Conservation (phyloP, 192 early-diverging fungal genomes). For the Phycomyces blakesleeanus region DNA sequence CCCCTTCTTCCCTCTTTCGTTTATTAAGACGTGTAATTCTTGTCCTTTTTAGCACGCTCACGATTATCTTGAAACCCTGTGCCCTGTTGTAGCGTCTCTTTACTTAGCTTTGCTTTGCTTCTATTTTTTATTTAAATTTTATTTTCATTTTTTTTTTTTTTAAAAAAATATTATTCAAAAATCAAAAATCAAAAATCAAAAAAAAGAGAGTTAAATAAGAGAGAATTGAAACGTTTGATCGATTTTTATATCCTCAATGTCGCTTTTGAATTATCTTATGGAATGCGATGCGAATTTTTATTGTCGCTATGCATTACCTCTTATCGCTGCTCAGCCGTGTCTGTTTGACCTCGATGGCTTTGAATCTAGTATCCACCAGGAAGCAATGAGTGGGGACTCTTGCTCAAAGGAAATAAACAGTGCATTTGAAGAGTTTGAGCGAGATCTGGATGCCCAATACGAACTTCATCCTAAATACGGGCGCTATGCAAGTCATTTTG, state of each 20-base stretch:
- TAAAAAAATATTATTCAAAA: no score
- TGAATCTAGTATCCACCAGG: neutral
- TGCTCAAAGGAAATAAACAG: neutral
- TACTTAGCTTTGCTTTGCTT: no score
- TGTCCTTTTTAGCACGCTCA: neutral
- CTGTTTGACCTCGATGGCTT: constrained; percentile 25
- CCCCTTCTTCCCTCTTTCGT: constrained; percentile 1
- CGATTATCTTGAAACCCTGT: constrained; percentile 1
- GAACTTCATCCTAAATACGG: constrained; percentile 27
- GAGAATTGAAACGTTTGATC: neutral
- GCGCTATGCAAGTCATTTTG: constrained; percentile 20
- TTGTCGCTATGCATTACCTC: constrained; percentile 23
- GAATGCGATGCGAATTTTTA: constrained; percentile 24
- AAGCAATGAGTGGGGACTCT: neutral
- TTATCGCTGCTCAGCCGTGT: constrained; percentile 15
- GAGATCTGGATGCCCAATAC: constrained; percentile 22
- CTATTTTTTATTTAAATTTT: no score
- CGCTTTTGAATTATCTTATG: constrained; percentile 15
- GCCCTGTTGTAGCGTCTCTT: neutral
- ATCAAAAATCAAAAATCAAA: neutral
- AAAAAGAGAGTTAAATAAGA: neutral
- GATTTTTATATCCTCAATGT: neutral
- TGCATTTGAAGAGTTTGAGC: constrained; percentile 17
- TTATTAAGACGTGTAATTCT: neutral
- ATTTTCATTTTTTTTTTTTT: neutral